These are phyloP conservation scores for Fagus crenata DNA, from an alignment of 306 rosid species.

Conservation along the genomic window DNA sequence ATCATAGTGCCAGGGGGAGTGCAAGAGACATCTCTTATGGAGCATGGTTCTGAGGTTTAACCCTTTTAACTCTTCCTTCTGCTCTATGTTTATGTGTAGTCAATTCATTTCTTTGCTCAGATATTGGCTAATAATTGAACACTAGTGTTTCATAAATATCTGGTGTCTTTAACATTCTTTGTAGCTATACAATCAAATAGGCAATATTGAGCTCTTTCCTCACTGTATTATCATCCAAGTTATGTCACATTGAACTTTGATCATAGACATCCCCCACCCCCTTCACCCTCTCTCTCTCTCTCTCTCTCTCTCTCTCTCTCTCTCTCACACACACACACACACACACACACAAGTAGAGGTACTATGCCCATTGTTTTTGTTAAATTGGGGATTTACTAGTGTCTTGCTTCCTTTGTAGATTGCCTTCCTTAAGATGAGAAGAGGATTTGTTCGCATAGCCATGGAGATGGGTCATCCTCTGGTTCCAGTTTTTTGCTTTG, in stretches of 20 bases:
- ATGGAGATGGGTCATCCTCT: conserved; percentile 75
- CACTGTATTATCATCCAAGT: neutral
- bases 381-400: neutral
- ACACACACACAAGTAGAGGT: neutral
- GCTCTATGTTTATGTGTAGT: neutral
- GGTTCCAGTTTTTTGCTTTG: conserved; percentile 94
- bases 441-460: conserved; percentile 87
- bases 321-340: neutral
- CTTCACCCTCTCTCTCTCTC: neutral
- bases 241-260: neutral
- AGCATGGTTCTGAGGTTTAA: conserved; percentile 71
- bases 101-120: neutral
- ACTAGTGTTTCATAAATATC: neutral
- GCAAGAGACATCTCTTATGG: conserved; percentile 81
- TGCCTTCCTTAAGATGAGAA: conserved; percentile 72
- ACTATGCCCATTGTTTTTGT: neutral
- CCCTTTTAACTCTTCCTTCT: conserved; percentile 2
- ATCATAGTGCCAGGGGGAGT: conserved; percentile 94
- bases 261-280: neutral
- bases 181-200: neutral
- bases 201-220: neutral
- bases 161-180: neutral
- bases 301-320: conserved; percentile 1
- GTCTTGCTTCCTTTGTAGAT: conserved; percentile 37
- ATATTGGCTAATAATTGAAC: neutral